A percentile compares a stretch with the other conserved stretches of the same genome.
These are phyloP conservation scores for Mentha longifolia DNA, from an alignment of 257 asterid species.

Conservation along the genomic window DNA sequence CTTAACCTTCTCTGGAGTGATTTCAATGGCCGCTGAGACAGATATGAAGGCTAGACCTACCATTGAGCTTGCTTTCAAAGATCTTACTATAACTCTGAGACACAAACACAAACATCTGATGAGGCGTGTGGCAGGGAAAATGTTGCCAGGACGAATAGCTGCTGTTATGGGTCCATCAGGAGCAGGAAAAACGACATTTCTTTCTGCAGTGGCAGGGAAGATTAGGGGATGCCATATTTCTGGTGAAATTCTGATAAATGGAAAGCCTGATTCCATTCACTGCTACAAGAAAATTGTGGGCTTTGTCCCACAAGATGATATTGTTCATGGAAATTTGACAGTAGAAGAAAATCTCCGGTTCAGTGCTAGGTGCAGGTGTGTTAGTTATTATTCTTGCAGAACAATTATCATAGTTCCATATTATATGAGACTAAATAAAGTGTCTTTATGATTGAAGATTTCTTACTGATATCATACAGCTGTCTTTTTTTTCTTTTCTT, in stretches of 20 bases:
- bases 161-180: conserved; percentile 99
- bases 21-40: conserved; percentile 82
- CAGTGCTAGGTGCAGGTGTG: conserved; percentile 96
- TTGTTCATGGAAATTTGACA: conserved; percentile 92
- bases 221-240: conserved; percentile 67
- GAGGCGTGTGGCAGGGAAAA: conserved; percentile 85
- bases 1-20: conserved; percentile 87
- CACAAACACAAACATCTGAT: conserved; percentile 79
- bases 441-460: conserved; percentile 5
- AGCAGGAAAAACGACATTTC: conserved; percentile 96
- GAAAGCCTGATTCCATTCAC: conserved; percentile 73
- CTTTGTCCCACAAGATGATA: conserved; percentile 96
- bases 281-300: conserved; percentile 83
- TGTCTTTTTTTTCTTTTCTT: background rate
- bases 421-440: conserved; percentile 20
- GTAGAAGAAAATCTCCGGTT: conserved; percentile 95
- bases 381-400: conserved; percentile 15
- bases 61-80: conserved; percentile 84
- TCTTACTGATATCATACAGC: conserved; percentile 20
- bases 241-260: conserved; percentile 86
- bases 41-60: conserved; percentile 72
- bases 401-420: conserved; percentile 27
- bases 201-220: conserved; percentile 86
- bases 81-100: conserved; percentile 77
- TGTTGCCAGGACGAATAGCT: conserved; percentile 80